Evolutionary conservation across 208 protist species (phyloP).

Genomic region (Eutreptiella sp.): DNA sequence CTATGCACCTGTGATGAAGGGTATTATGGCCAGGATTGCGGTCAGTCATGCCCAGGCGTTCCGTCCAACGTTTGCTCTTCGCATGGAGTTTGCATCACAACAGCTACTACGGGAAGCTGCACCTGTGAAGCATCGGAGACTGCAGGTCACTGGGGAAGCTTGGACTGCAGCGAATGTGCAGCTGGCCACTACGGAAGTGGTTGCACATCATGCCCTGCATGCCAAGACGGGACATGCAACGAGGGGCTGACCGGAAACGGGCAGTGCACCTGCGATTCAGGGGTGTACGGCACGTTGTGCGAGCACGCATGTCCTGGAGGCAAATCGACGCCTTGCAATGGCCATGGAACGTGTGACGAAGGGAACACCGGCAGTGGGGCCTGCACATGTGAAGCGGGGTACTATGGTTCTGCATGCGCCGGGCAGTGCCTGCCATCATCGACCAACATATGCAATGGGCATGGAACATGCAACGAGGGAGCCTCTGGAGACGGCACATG

Average conservation of each 20-base stretch:
- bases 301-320: conserved; percentile 12
- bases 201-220: no score
- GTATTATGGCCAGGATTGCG: no score
- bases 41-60: no score
- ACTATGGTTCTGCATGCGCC: background rate
- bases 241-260: conserved; percentile 26
- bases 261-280: conserved; percentile 10
- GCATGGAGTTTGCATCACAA: no score
- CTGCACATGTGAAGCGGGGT: conserved; percentile 3
- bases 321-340: background rate
- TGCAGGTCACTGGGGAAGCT: no score
- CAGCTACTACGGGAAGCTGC: no score
- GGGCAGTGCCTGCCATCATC: conserved; percentile 3
- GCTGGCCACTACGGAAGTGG: no score
- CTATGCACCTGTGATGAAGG: no score
- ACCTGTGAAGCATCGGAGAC: no score
- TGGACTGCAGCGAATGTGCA: no score
- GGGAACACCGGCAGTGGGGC: conserved; percentile 13
- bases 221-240: conserved; percentile 22
- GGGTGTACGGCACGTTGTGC: conserved; percentile 3
- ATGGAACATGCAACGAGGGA: conserved; percentile 22
- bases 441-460: conserved; percentile 5
- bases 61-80: no score
- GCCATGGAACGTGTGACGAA: conserved; percentile 20
- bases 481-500: conserved; percentile 7